Evolutionary conservation across 2,329 filamentous ascomycete genomes (phyloP), one percentile per base, ranked within the genome.

Genomic region (Alternaria incomplexa): DNA sequence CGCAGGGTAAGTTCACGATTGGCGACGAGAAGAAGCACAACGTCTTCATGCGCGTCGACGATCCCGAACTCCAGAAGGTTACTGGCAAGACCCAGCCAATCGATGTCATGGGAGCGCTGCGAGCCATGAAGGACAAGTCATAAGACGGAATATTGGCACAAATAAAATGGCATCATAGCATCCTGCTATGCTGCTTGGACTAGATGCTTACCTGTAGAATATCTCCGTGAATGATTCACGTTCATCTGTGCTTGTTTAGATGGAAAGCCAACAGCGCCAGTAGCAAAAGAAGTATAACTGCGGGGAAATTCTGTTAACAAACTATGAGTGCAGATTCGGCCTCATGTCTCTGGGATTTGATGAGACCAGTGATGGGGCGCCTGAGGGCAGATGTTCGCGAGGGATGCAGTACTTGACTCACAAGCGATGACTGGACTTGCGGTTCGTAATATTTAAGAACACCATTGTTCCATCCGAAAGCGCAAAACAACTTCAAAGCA

Each of bases 21-120:
- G 94, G 91, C 0, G 93, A 99, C 76, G 96, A 99, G 82, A 98
- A 98, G 90, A 83, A 92, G 82, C 93, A 98, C 80, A 99, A 99
- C 75, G 93, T 97, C 2, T 99, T 99, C 76, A 98, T 99, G 96
- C 88, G 92, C 70, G 86, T 96, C 85, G 67, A 93, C 87, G 94
- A 97, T 72, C 91, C 93, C 0, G 88, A 87, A 65, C 90, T 99
- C 57, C 93, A 96, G 76, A 91, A 93, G 81, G 90, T 87, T 11
- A 96, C 93, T 0, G 93, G 93, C 45, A 89, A 93, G 82, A 93
- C 88, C 0, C 88, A 94, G 44, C 90, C 93, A 0, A 85, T 95
- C 2, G 89, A 91, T 53, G 93, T 97, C 15, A 97, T 99, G 92
- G 87, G 86, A 30, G 90, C 90, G 73, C 83, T 98, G 73, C 86